phyloP scores from a whole-genome alignment of 1,284 basidiomycete species.

The Rhodofomes roseus region DNA sequence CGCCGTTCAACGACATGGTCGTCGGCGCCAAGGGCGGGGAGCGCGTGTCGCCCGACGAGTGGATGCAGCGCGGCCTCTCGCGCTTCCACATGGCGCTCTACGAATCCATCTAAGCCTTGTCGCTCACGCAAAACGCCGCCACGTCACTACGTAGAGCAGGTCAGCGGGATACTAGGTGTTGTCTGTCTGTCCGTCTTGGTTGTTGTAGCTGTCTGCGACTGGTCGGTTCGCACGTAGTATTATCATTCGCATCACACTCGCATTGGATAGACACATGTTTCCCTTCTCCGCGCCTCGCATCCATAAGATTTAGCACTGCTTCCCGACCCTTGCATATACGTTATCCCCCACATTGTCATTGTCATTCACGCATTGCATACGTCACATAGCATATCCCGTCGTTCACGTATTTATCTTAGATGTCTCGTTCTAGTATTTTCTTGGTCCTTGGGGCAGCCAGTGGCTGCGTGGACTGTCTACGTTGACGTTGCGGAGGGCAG shows the following conservation, averaged over 20 bases:
- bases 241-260: neutral
- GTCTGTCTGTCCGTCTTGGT: neutral
- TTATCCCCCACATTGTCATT: neutral
- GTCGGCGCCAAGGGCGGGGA: conserved; percentile 38
- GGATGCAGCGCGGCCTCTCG: conserved; percentile 34
- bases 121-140: neutral
- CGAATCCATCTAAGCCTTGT: neutral
- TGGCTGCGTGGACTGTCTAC: neutral
- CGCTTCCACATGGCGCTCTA: neutral
- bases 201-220: neutral
- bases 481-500: neutral
- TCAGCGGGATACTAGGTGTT: no score
- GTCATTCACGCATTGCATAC: neutral
- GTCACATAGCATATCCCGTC: neutral
- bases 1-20: conserved; percentile 52
- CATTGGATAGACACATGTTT: neutral
- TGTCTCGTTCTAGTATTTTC: neutral
- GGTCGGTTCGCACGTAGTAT: neutral
- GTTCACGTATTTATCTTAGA: neutral
- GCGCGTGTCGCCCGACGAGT: conserved; percentile 47
- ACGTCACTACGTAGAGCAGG: neutral
- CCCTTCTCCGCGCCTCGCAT: neutral
- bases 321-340: neutral
- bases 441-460: neutral
- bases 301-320: neutral